Conservation (phyloP, 331 rosid genomes). For the Ulmus americana region DNA sequence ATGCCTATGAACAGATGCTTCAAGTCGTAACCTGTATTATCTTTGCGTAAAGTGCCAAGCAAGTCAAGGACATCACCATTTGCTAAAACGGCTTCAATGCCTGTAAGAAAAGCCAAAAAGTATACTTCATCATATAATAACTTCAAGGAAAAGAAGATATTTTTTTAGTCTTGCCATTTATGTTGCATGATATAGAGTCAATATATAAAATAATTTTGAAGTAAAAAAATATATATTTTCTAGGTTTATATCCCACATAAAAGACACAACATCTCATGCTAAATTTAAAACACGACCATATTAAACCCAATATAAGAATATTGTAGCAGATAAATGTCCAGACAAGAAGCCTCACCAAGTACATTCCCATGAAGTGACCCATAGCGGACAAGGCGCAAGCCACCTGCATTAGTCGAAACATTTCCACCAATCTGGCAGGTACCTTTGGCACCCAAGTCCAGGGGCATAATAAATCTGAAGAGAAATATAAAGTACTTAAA, state of each 20-base stretch:
- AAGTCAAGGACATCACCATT: slow-evolving; percentile 83
- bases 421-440: slow-evolving; percentile 99
- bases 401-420: slow-evolving; percentile 95
- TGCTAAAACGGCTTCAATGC: slow-evolving; percentile 88
- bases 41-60: slow-evolving; percentile 87
- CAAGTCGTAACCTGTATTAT: slow-evolving; percentile 90
- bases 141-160: slow-evolving; percentile 12
- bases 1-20: slow-evolving; percentile 93
- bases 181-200: slow-evolving; percentile 19
- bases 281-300: neutral
- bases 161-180: slow-evolving; percentile 9
- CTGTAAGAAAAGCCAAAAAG: slow-evolving; percentile 36
- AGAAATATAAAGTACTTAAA: slow-evolving; percentile 42
- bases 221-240: neutral
- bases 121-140: slow-evolving; percentile 22
- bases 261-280: too few species aligned
- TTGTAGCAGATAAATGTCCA: neutral
- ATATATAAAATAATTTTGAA: slow-evolving; percentile 5
- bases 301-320: slow-evolving; percentile 14
- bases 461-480: slow-evolving; percentile 95
- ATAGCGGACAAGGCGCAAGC: slow-evolving; percentile 85
- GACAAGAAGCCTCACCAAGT: slow-evolving; percentile 54
- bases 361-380: slow-evolving; percentile 95
- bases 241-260: neutral
- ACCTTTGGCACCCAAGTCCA: slow-evolving; percentile 99